Evolutionary conservation across 2,329 filamentous ascomycete species (phyloP), one percentile per base, ranked within the genome.

Genomic region (Exophiala sp.): DNA sequence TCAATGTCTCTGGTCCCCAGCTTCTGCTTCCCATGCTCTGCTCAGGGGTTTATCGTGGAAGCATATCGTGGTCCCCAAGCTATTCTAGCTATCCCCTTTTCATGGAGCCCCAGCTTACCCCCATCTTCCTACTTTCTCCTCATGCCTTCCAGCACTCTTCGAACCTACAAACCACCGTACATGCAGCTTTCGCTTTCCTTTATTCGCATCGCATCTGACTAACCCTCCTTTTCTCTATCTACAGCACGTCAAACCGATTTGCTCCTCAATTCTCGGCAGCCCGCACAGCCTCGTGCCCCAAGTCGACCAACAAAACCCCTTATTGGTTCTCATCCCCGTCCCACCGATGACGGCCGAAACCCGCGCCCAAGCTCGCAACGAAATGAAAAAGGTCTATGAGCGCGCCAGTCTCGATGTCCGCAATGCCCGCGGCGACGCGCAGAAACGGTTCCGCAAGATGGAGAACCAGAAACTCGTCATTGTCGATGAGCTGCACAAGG

Each of bases 341-440:
- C 73, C 73, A 8, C 71, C 71, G 2, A 68, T 68, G 4, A 74
- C 71, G 1, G 70, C 70, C 49, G 72, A 75, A 56, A 73, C 71
- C 2, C 65, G 72, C 8, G 65, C 68, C 7, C 65, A 69, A 44
- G 67, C 67, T 2, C 60, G 71, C 5, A 62, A 64, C 37, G 60
- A 65, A 19, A 71, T 70, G 1, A 70, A 70, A 52, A 63, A 63
- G 16, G 69, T 67, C 6, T 70, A 69, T 59, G 72, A 75, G 39
- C 69, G 64, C 46, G 70, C 72, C 2, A 56, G 63, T 10, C 59
- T 60, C 48, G 60, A 64, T 2, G 62, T 75, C 2, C 65, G 70
- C 22, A 69, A 72, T 41, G 67, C 70, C n/a, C 59, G 72, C 34
- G 67, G 67, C 2, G 63, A 61, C n/a, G 60, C 70, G 32, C 70